A percentile compares a stretch with the other conserved stretches of the same genome.
These are phyloP conservation scores for Cyclotella choctawhatcheeana DNA, from an alignment of 108 stramenopile genomes.

Conservation along the genomic window DNA sequence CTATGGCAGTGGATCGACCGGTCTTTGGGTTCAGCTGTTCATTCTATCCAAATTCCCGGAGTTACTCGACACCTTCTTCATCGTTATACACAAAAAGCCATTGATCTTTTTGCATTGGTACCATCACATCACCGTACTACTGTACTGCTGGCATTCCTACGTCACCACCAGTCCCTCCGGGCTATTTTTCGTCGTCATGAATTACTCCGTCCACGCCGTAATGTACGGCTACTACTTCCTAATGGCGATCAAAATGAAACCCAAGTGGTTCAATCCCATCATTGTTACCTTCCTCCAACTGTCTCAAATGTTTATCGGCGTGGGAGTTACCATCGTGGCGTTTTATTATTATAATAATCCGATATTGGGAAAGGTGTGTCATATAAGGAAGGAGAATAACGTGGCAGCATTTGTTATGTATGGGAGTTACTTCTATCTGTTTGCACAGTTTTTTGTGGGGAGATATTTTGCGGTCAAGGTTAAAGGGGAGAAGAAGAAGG, in stretches of 20 bases:
- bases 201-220: constrained; percentile 97
- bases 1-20: constrained; percentile 84
- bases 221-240: constrained; percentile 99
- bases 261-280: constrained; percentile 88
- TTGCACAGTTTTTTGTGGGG: constrained; percentile 87
- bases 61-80: constrained; percentile 97
- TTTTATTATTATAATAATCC: constrained; percentile 70
- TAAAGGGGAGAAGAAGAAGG: constrained; percentile 54
- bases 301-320: constrained; percentile 95
- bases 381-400: constrained; percentile 80
- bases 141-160: constrained; percentile 98
- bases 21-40: constrained; percentile 95
- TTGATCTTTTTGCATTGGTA: constrained; percentile 98
- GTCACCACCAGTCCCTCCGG: constrained; percentile 88
- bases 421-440: constrained; percentile 86
- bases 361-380: constrained; percentile 47
- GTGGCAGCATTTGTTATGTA: constrained; percentile 92
- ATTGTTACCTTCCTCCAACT: constrained; percentile 91
- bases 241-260: constrained; percentile 81
- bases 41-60: constrained; percentile 94
- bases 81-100: constrained; percentile 95
- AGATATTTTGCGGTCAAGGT: constrained; percentile 73
- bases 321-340: constrained; percentile 68
- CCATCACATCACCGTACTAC: constrained; percentile 96
- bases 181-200: constrained; percentile 98